Evolutionary conservation across 208 protist genomes (phyloP).

Genomic region (Trypanosoma melophagium): DNA sequence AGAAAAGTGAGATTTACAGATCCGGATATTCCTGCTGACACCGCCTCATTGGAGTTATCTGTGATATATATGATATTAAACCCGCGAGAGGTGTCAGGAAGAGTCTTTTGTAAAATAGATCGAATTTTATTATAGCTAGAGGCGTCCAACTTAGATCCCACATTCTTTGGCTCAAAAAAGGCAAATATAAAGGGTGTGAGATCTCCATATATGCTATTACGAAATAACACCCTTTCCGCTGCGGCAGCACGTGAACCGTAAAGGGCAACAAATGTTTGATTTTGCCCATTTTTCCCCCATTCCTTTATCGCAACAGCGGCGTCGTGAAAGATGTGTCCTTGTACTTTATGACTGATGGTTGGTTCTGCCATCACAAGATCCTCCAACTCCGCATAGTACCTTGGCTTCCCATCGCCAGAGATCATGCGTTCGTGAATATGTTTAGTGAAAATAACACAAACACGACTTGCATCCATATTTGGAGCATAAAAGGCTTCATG

Average conservation of each 20-base stretch:
- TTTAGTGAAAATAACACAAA: slow-evolving; percentile 29
- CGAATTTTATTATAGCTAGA: slow-evolving; percentile 49
- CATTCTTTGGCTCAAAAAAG: slow-evolving; percentile 77
- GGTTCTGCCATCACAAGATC: slow-evolving; percentile 56
- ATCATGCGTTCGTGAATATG: slow-evolving; percentile 28
- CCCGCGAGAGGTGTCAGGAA: too few relatives aligned
- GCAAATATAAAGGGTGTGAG: slow-evolving; percentile 62
- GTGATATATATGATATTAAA: slow-evolving; percentile 67
- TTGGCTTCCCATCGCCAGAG: slow-evolving; percentile 20
- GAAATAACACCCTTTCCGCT: slow-evolving; percentile 80
- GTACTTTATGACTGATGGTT: slow-evolving; percentile 32
- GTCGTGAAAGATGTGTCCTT: slow-evolving; percentile 46
- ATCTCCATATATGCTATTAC: slow-evolving; percentile 59
- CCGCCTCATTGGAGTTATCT: slow-evolving; percentile 52
- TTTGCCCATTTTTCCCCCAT: slow-evolving; percentile 14
- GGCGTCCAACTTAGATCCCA: slow-evolving; percentile 63
- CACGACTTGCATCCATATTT: slow-evolving; percentile 4
- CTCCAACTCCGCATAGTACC: slow-evolving; percentile 59
- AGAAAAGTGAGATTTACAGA: slow-evolving; percentile 43
- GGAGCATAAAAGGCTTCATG: slow-evolving; percentile 20
- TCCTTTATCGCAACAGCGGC: slow-evolving; percentile 34
- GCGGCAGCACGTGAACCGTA: slow-evolving; percentile 72
- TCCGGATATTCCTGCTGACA: slow-evolving; percentile 49
- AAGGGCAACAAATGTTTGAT: slow-evolving; percentile 53
- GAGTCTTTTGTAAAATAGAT: too few relatives aligned